phyloP scores from a whole-genome alignment of 345 rosid species.

The Populus pruinosa region DNA sequence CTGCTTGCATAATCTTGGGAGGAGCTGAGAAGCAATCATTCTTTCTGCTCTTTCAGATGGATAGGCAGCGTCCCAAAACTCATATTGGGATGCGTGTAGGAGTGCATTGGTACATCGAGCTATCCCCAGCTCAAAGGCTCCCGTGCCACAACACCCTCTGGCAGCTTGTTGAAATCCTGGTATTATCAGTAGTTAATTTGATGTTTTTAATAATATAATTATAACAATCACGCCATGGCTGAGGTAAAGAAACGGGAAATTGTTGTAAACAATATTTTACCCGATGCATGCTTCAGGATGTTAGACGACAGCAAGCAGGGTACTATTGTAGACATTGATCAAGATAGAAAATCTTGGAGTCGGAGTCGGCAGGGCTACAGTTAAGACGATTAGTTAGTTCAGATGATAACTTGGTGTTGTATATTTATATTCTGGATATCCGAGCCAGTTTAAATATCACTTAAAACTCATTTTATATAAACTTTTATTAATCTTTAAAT shows the following conservation, averaged over 20 bases:
- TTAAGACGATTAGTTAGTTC: constrained; percentile 17
- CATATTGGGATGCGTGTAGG: constrained; percentile 4
- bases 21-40: neutral
- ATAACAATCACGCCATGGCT: too few relatives aligned
- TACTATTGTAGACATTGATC: too few relatives aligned
- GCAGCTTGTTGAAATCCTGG: constrained; percentile 18
- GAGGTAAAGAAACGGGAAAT: too few relatives aligned
- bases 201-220: too few relatives aligned
- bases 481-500: too few relatives aligned
- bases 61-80: constrained; percentile 39
- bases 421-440: neutral
- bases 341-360: too few relatives aligned
- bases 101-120: constrained; percentile 6
- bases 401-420: constrained; percentile 31
- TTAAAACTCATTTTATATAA: too few relatives aligned
- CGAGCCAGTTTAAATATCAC: too few relatives aligned
- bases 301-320: too few relatives aligned
- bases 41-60: constrained; percentile 37
- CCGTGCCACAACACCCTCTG: constrained; percentile 26
- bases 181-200: too few relatives aligned
- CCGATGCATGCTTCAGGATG: constrained; percentile 27
- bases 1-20: too few relatives aligned
- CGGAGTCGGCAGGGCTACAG: constrained; percentile 15
- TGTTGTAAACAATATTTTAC: constrained; percentile 12
- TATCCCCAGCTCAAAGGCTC: constrained; percentile 9